Conservation (phyloP, 371 early-diverging fungal species). For the Rhizopus stolonifer region DNA sequence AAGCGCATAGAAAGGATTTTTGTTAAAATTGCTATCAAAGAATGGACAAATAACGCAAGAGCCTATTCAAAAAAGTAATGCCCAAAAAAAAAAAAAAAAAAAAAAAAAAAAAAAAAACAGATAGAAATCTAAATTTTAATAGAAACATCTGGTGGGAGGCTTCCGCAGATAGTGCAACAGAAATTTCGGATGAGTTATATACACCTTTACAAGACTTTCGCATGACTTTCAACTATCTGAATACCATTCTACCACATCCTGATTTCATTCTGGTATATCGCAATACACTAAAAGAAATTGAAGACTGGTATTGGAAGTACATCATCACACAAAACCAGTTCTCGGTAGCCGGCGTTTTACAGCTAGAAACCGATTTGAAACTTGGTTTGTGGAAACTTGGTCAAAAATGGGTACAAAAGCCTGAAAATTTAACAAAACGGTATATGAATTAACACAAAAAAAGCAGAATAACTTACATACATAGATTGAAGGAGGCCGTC, state of each 20-base stretch:
- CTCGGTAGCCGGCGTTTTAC: constrained; percentile 48
- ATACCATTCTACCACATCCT: constrained; percentile 41
- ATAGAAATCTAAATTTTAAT: background rate
- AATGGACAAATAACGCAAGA: constrained; percentile 57
- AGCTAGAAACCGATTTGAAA: constrained; percentile 56
- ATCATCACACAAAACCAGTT: constrained; percentile 62
- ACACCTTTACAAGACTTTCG: constrained; percentile 53
- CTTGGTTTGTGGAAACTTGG: constrained; percentile 59
- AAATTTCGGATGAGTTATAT: constrained; percentile 65
- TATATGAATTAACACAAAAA: constrained; percentile 16
- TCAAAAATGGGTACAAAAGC: constrained; percentile 49
- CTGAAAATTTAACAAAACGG: constrained; percentile 56
- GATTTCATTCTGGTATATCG: constrained; percentile 49
- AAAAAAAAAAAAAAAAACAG: too few relatives aligned
- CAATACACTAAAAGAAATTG: constrained; percentile 51
- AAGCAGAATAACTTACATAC: background rate
- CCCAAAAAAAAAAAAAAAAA: too few relatives aligned
- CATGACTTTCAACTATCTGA: constrained; percentile 47
- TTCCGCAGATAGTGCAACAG: constrained; percentile 16
- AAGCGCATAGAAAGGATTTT: constrained; percentile 54
- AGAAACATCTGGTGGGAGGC: constrained; percentile 37
- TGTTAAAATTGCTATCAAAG: constrained; percentile 55
- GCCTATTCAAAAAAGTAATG: constrained; percentile 64
- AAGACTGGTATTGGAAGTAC: constrained; percentile 63
- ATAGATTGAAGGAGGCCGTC: constrained; percentile 45